These are phyloP conservation scores for Gonium pectorale DNA, from an alignment of 139 green algal species.

Conservation along the genomic window DNA sequence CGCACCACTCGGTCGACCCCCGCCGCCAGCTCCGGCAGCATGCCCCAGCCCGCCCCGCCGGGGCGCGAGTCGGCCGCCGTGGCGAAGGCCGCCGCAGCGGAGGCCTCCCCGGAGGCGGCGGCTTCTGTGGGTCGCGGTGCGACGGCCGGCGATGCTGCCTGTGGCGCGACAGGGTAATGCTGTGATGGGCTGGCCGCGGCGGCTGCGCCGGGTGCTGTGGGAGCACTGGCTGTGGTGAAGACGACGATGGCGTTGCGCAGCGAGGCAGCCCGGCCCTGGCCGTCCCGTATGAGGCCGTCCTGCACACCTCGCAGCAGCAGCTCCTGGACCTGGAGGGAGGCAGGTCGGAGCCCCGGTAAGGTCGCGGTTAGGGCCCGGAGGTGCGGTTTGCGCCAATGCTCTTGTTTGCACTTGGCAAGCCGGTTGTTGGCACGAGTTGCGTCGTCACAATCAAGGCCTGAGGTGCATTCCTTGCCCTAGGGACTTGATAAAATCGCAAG, in stretches of 20 bases:
- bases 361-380: neutral
- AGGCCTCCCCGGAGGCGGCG: neutral
- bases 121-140: no score
- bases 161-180: neutral
- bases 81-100: neutral
- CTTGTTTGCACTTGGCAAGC: no score
- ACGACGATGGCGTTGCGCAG: conserved; percentile 53
- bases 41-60: neutral
- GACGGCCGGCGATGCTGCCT: neutral
- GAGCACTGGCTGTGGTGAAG: conserved; percentile 44
- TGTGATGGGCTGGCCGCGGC: neutral
- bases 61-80: neutral
- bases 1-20: conserved; percentile 53
- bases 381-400: neutral
- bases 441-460: neutral
- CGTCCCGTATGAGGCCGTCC: conserved; percentile 52
- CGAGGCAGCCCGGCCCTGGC: conserved; percentile 49
- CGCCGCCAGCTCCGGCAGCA: conserved; percentile 47
- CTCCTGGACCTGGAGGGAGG: conserved; percentile 33
- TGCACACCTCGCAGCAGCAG: conserved; percentile 49
- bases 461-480: neutral
- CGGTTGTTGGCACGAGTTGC: no score
- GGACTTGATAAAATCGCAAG: no score
- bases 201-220: neutral
- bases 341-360: neutral